Evolutionary conservation across 1,284 basidiomycete genomes (phyloP), one percentile per base, ranked within the genome.

Genomic region (Pulveroboletus sp.): DNA sequence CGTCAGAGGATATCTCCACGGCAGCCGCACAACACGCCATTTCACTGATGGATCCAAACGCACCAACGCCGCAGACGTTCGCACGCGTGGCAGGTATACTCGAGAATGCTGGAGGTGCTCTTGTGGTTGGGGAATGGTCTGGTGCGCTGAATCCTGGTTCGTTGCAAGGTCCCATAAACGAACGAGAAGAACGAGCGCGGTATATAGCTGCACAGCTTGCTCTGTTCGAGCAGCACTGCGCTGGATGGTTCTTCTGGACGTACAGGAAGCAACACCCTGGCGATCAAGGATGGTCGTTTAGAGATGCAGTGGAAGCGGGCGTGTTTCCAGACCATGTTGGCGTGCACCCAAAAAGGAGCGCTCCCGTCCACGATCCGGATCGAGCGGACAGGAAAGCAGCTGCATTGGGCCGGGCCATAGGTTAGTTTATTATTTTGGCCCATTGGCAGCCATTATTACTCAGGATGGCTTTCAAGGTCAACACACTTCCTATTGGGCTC

Each of bases 241-340:
- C 83, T 0, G 93, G 93, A 4, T 91, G 84, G 81, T 95, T 86
- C 75, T 95, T 90, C 73, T 96, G 93, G 94, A 94, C 91, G 40
- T 89, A 86, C 70, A 92, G 89, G 78, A 93, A 94, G 71, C 81
- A 87, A 53, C 73, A 78, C 9, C 72, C 70, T 4, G 85, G 86
- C 60, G 91, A 94, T 69, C 81, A 79, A 3, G 91, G 91, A 2
- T 95, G 93, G 92, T 84, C 84, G 43, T 81, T 91, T 36, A 78
- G 81, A 59, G 86, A 92, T 68, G 88, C 89, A 0, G 80, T 86
- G 1, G 79, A 80, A 43, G 78, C 78, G 2, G 85, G 86, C 11
- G 83, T 90, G 17, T 80, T 90, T 60, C 88, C 87, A 0, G 29
- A 62, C 0, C 78, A 68, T 54, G 72, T 83, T n/a, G 79, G 81